Base-by-base conservation (phyloP, 2,329 filamentous ascomycete species). In the Septoria linicola region DNA sequence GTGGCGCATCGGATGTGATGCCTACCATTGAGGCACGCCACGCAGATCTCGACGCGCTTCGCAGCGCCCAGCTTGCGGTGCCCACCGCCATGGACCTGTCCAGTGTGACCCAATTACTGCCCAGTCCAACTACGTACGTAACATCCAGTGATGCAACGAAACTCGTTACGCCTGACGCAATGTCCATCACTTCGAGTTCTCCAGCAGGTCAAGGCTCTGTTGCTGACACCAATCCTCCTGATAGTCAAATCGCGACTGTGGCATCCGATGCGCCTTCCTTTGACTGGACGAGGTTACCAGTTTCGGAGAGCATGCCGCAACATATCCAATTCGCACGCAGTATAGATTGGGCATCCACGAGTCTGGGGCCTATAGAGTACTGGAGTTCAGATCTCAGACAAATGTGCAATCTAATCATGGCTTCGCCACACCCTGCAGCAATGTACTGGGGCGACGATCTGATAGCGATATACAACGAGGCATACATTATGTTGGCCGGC, bases 361-460 rank as follows among this genome's bases (percentile, higher is more conserved):
- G 83, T 3, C 73, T 93, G 1, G 88, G 89, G 0, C 85, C 88
- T 0, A 89, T 93, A 16, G 84, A 88, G 56, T 72, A 76, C 41
- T 95, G 88, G 62, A 73, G 79, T 1, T 72, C 80, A 23, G 86
- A 90, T 60, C 71, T 93, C 41, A 80, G 89, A 47, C 81, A 83
- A 56, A 88, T 91, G 83, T 85, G 87, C 42, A 92, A 91, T 66
- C 71, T 92, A 36, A 82, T 95, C 60, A 90, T 93, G 87, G 85
- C 81, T 11, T 86, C 81, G 52, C 87, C 87, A 8, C 83, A 89
- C 63, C 70, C 70, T 2, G 70, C 65, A 14, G 66, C 65, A 2
- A 66, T 68, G 63, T 58, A 59, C 31, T 56, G 53, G 53, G 53
- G 51, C 16, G 54, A 55, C 10, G 83, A 90, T 10, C 74, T 81